Evolutionary conservation across 1,284 basidiomycete species (phyloP), one percentile per base, ranked within the genome.

Genomic region (Microbotryum scabiosae): DNA sequence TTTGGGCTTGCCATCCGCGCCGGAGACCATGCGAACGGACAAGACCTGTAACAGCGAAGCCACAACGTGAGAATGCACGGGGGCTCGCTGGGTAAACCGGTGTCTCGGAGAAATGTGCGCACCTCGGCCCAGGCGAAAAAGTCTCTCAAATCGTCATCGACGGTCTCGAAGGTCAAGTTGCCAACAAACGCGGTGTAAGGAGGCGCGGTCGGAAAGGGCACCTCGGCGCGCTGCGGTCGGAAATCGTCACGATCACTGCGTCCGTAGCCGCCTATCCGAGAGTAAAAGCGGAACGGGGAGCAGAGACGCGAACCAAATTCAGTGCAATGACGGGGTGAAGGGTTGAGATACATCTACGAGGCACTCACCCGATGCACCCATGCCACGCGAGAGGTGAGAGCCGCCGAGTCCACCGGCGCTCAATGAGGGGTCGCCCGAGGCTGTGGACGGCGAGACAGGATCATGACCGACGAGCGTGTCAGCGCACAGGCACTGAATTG

Each of bases 111-210:
- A 41, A 41, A 5, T 62, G 25, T 49, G 57, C 52, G 36, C 36
- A 41, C 36, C 36, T 41, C 36, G 77, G 55, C 80, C 79, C 60
- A 76, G 70, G 53, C 45, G 69, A 97, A 97, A 76, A 92, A 96
- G 36, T 80, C 80, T 61, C 84, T 85, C 48, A 99, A 77, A 70
- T 97, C 91, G 9, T 74, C 74, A 72, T 97, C 92, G 21, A 84
- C 84, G 52, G 91, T 82, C 77, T 98, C 96, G 70, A 97, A 98
- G 4, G 90, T 82, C 56, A 99, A 80, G 77, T 98, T 98, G 60
- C 94, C 96, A 68, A 98, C 82, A 71, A 92, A 98, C 9, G 90
- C 93, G 45, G 93, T 98, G 78, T 84, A 99, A 14, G 96, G 96
- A 18, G 96, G 90, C 65, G 84, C 83, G 53, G 88, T 88, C n/a